A percentile compares a stretch with the other conserved stretches of the same genome.
These are phyloP conservation scores for Scedosporium apiospermum DNA, from an alignment of 2,329 filamentous ascomycete species.

Conservation along the genomic window DNA sequence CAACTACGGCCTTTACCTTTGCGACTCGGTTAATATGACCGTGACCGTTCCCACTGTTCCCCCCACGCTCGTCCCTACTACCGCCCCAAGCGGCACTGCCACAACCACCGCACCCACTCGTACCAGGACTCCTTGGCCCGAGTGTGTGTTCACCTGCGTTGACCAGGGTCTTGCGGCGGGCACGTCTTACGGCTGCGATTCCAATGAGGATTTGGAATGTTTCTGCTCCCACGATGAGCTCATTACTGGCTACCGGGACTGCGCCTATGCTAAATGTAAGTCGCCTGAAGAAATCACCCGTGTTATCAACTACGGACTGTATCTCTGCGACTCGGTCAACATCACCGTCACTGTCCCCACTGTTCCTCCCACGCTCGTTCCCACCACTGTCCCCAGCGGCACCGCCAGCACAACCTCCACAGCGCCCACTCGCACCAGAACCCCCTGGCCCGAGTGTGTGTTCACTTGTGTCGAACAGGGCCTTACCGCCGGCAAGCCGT, in stretches of 20 bases:
- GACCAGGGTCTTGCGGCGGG: not conserved
- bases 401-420: not conserved
- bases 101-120: not conserved
- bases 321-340: not conserved
- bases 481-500: not conserved
- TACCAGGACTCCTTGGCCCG: constrained; percentile 2
- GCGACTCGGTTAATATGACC: not conserved
- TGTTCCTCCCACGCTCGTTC: not conserved
- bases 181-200: not conserved
- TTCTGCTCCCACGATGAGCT: constrained; percentile 6
- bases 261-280: not conserved
- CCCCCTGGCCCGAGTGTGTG: constrained; percentile 2
- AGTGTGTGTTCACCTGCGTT: not conserved
- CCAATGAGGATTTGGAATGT: not conserved
- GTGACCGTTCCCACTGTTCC: not conserved
- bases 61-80: not conserved
- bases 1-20: not conserved
- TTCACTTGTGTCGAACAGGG: not conserved
- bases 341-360: not conserved
- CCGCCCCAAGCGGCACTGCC: not conserved
- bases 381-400: too few species aligned
- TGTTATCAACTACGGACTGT: not conserved
- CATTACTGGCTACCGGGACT: constrained; percentile 1
- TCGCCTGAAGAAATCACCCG: not conserved
- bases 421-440: constrained; percentile 1